Evolutionary conservation across 2,329 filamentous ascomycete genomes (phyloP).

Genomic region (Atkinsonella texensis): DNA sequence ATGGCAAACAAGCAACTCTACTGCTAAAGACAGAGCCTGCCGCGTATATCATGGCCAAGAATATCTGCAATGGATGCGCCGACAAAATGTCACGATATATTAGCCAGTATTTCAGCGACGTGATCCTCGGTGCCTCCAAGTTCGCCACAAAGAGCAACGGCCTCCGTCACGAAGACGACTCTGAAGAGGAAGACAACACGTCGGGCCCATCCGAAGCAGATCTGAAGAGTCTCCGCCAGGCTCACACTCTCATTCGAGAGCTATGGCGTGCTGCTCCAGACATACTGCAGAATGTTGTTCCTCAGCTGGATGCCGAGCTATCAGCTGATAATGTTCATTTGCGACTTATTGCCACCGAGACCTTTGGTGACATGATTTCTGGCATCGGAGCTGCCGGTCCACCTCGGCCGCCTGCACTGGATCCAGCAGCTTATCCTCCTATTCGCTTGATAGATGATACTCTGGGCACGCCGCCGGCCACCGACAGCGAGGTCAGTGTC

Average conservation of each 20-base stretch:
- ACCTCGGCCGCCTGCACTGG: slow-evolving; percentile 57
- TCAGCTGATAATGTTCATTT: slow-evolving; percentile 81
- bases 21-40: slow-evolving; percentile 79
- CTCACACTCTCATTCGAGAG: slow-evolving; percentile 79
- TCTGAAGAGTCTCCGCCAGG: slow-evolving; percentile 76
- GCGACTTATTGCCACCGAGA: slow-evolving; percentile 80
- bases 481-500: slow-evolving; percentile 41
- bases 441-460: slow-evolving; percentile 49
- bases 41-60: slow-evolving; percentile 93
- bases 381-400: slow-evolving; percentile 87
- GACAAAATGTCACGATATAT: slow-evolving; percentile 94
- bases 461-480: slow-evolving; percentile 21
- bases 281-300: slow-evolving; percentile 85
- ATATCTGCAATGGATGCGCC: slow-evolving; percentile 75
- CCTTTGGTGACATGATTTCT: slow-evolving; percentile 86
- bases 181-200: slow-evolving; percentile 48
- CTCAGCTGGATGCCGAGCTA: slow-evolving; percentile 84
- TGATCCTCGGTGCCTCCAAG: slow-evolving; percentile 77
- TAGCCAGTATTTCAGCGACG: slow-evolving; percentile 92
- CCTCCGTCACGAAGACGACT: slow-evolving; percentile 46
- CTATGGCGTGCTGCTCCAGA: slow-evolving; percentile 85
- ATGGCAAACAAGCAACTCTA: slow-evolving; percentile 71
- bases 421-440: slow-evolving; percentile 78
- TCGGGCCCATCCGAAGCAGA: slow-evolving; percentile 68
- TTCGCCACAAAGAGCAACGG: slow-evolving; percentile 44